Conservation (phyloP, 2,329 filamentous ascomycete genomes). For the Hypoxylon sp. region DNA sequence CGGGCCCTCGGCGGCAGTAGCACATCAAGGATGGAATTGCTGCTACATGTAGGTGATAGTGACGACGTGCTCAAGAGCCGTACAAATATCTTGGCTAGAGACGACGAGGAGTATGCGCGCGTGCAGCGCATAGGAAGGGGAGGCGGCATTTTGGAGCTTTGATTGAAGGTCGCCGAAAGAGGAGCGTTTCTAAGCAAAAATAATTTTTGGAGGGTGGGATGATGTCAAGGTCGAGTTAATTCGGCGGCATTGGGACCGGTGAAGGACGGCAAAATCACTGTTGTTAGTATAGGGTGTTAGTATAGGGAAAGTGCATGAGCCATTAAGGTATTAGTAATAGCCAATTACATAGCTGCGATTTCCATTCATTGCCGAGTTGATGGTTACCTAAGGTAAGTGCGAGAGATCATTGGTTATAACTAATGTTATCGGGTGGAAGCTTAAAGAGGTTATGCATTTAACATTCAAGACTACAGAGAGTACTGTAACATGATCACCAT, state of each 20-base stretch:
- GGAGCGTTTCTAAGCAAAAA: constrained; percentile 45
- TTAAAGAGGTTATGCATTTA: constrained; percentile 22
- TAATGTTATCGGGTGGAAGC: not conserved
- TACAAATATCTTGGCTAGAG: constrained; percentile 54
- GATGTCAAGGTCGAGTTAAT: constrained; percentile 47
- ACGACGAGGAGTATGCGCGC: constrained; percentile 55
- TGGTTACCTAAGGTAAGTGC: not conserved
- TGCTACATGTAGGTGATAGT: constrained; percentile 38
- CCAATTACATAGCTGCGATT: constrained; percentile 41
- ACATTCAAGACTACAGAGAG: constrained; percentile 2
- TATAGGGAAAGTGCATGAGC: not conserved
- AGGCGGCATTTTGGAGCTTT: constrained; percentile 31
- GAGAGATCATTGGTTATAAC: not conserved
- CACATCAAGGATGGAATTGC: constrained; percentile 57
- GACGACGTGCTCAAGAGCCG: constrained; percentile 50
- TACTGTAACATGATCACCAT: constrained; percentile 8
- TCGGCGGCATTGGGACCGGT: constrained; percentile 27
- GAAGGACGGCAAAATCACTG: constrained; percentile 23
- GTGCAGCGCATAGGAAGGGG: constrained; percentile 56
- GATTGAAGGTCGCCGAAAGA: not conserved
- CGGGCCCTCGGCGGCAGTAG: constrained; percentile 49
- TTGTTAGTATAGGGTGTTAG: not conserved
- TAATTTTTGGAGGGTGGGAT: constrained; percentile 47
- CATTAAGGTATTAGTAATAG: constrained; percentile 33
- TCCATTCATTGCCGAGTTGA: constrained; percentile 27